Evolutionary conservation across 352 stramenopile species (phyloP).

Genomic region (Phytophthora megakarya): DNA sequence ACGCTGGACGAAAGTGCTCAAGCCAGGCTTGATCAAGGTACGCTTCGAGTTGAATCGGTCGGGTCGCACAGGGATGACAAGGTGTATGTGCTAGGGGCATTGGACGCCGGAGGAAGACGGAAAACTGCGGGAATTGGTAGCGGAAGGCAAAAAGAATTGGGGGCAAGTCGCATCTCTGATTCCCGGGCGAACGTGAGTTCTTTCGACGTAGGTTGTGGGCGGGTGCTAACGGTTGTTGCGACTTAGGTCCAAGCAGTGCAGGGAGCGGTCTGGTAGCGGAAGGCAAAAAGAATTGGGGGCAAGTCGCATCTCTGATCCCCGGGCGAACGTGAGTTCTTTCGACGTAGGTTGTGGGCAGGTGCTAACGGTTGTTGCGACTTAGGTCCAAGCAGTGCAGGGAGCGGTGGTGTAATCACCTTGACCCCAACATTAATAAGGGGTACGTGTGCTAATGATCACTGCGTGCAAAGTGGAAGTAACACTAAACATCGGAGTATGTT

Average conservation of each 20-base stretch:
- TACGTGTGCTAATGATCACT: slow-evolving; percentile 31
- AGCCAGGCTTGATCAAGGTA: slow-evolving; percentile 93
- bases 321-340: too few relatives aligned
- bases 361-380: slow-evolving; percentile 21
- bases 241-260: slow-evolving; percentile 91
- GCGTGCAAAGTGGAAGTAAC: neutral
- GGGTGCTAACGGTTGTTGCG: slow-evolving; percentile 22
- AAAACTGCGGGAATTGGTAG: slow-evolving; percentile 83
- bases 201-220: neutral
- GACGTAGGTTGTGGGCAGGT: neutral
- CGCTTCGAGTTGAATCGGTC: neutral
- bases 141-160: slow-evolving; percentile 92
- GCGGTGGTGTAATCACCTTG: slow-evolving; percentile 92
- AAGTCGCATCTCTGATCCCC: slow-evolving; percentile 81
- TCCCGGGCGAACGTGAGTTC: slow-evolving; percentile 80
- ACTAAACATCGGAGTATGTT: neutral
- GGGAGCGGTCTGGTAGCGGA: slow-evolving; percentile 91
- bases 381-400: slow-evolving; percentile 94
- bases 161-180: slow-evolving; percentile 85
- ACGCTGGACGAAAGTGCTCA: slow-evolving; percentile 93
- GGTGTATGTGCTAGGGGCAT: slow-evolving; percentile 71
- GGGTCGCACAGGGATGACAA: too few relatives aligned
- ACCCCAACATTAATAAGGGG: slow-evolving; percentile 94
- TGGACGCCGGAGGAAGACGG: slow-evolving; percentile 92
- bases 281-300: slow-evolving; percentile 91